phyloP scores from a whole-genome alignment of 2,329 filamentous ascomycete genomes.

The Arthrobotrys megalospora region DNA sequence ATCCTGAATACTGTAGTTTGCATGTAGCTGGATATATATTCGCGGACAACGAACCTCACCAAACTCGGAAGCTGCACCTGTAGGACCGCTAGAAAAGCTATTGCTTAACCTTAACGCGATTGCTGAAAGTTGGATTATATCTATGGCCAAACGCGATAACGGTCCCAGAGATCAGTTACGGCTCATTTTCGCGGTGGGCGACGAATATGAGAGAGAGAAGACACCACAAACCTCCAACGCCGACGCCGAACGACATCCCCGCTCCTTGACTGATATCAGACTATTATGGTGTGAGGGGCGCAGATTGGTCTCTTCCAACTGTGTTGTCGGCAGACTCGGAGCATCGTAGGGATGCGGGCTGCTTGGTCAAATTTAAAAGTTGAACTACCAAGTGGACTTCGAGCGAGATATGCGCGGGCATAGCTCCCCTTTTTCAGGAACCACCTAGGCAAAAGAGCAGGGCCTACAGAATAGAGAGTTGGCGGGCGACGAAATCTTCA shows the following conservation, averaged over 20 bases:
- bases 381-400: background rate
- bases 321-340: constrained; percentile 37
- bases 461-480: constrained; percentile 11
- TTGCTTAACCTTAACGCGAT: constrained; percentile 43
- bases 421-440: constrained; percentile 18
- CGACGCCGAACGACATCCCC: constrained; percentile 61
- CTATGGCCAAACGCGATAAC: constrained; percentile 14
- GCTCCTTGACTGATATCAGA: constrained; percentile 35
- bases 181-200: background rate
- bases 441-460: constrained; percentile 19
- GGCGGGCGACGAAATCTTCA: constrained; percentile 32
- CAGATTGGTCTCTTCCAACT: constrained; percentile 37
- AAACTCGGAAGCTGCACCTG: constrained; percentile 56
- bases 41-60: constrained; percentile 40
- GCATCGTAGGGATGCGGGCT: constrained; percentile 43
- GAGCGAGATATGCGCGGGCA: constrained; percentile 2
- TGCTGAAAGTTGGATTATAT: constrained; percentile 60
- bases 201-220: background rate
- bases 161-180: background rate
- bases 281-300: constrained; percentile 30
- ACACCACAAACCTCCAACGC: constrained; percentile 52
- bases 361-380: background rate
- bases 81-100: constrained; percentile 57
- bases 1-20: background rate
- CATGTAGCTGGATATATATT: background rate